Evolutionary conservation across 2,329 filamentous ascomycete genomes (phyloP).

Genomic region (Verticillium nubilum): DNA sequence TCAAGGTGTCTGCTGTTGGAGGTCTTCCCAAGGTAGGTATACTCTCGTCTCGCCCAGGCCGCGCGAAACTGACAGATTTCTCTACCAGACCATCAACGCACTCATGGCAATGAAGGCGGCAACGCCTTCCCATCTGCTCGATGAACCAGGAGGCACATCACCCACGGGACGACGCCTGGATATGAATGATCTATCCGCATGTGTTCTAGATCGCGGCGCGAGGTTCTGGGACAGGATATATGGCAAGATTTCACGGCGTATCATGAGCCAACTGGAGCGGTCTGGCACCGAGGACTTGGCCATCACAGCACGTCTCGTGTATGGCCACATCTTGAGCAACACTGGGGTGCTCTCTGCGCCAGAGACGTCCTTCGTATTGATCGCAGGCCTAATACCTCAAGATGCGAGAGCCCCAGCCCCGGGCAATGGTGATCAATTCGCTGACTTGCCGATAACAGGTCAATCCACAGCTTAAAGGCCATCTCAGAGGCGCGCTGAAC

Average conservation of each 20-base stretch:
- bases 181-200: constrained; percentile 25
- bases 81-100: constrained; percentile 37
- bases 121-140: constrained; percentile 34
- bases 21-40: constrained; percentile 42
- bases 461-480: constrained; percentile 48
- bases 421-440: background rate
- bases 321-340: constrained; percentile 44
- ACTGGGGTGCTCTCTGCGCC: constrained; percentile 34
- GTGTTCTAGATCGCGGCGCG: constrained; percentile 36
- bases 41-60: background rate
- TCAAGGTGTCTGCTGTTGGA: constrained; percentile 41
- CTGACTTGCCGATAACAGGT: constrained; percentile 26
- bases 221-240: constrained; percentile 43
- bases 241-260: constrained; percentile 39
- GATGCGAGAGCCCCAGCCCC: constrained; percentile 29
- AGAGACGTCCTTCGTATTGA: constrained; percentile 46
- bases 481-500: constrained; percentile 44
- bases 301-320: constrained; percentile 39
- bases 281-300: constrained; percentile 46
- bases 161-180: constrained; percentile 33
- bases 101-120: constrained; percentile 36
- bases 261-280: constrained; percentile 42
- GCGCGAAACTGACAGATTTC: constrained; percentile 1
- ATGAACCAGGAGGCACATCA: constrained; percentile 27
- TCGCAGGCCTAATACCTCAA: constrained; percentile 45